A percentile compares a stretch with the other conserved stretches of the same genome.
These are phyloP conservation scores for Hemileia vastatrix DNA, from an alignment of 1,284 basidiomycete species.

Conservation along the genomic window DNA sequence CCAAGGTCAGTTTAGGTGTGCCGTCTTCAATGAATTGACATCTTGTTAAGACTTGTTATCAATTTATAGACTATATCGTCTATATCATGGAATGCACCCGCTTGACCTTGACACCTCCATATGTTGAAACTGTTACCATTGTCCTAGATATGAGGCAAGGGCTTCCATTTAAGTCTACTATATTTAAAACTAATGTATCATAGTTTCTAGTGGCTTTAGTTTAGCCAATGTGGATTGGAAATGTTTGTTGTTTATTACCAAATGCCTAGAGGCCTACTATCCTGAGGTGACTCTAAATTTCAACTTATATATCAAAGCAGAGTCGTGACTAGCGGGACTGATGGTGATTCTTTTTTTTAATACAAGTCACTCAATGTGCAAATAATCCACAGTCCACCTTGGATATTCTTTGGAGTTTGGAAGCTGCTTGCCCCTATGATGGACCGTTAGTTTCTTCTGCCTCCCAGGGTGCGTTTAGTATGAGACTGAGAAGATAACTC, in stretches of 20 bases:
- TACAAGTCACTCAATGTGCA: constrained; percentile 18
- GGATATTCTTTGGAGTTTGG: constrained; percentile 21
- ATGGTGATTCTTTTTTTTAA: too few species aligned
- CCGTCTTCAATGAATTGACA: too few species aligned
- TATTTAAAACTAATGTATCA: not conserved
- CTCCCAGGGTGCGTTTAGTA: too few species aligned
- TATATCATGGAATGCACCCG: constrained; percentile 16
- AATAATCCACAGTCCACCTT: constrained; percentile 17
- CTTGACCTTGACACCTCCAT: constrained; percentile 16
- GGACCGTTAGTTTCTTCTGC: constrained; percentile 8
- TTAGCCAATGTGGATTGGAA: constrained; percentile 23
- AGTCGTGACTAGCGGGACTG: too few species aligned
- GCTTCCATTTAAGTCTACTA: not conserved
- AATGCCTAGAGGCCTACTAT: constrained; percentile 22
- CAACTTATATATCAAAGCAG: too few species aligned
- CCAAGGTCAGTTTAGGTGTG: too few species aligned
- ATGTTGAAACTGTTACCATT: constrained; percentile 15
- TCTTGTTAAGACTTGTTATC: too few species aligned
- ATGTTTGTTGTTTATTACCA: constrained; percentile 16
- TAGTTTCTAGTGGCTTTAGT: constrained; percentile 20
- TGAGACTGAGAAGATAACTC: too few species aligned
- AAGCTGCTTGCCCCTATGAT: constrained; percentile 20
- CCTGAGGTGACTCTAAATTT: constrained; percentile 7
- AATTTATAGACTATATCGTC: constrained; percentile 18
- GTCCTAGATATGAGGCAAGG: constrained; percentile 20